Percentiles rank a stretch among this genome's conserved stretches.
phyloP scores from a whole-genome alignment of 2,329 filamentous ascomycete genomes.

The Sporothrix pseudoabietina region DNA sequence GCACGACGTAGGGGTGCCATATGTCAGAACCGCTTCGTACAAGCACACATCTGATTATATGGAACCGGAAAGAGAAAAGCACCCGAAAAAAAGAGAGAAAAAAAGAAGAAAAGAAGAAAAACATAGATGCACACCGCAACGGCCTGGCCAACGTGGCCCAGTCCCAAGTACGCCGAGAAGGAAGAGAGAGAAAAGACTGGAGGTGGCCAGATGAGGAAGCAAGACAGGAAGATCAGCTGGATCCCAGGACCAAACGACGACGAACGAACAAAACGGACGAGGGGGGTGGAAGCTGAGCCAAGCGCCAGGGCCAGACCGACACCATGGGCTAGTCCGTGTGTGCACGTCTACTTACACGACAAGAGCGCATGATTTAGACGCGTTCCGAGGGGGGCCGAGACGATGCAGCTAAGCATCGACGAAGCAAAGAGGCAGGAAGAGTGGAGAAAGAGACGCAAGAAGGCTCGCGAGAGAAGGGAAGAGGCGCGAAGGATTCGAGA shows the following conservation, averaged over 20 bases:
- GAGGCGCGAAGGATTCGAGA: slow-evolving; percentile 30
- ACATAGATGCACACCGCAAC: background rate
- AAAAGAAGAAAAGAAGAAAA: background rate
- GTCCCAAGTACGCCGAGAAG: background rate
- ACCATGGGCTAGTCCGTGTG: background rate
- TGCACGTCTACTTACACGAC: background rate
- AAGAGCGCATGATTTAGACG: slow-evolving; percentile 19
- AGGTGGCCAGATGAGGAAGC: slow-evolving; percentile 6
- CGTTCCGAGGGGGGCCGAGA: slow-evolving; percentile 1
- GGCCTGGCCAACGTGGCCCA: background rate
- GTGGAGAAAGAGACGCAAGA: slow-evolving; percentile 10
- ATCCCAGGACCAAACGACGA: background rate
- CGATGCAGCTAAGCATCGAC: background rate
- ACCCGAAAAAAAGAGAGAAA: background rate
- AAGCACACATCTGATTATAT: background rate
- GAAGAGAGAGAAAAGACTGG: background rate
- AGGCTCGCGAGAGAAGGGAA: slow-evolving; percentile 15
- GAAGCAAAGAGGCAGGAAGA: slow-evolving; percentile 1
- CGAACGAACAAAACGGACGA: background rate
- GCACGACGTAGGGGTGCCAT: background rate
- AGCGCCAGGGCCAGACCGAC: slow-evolving; percentile 24
- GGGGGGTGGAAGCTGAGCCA: background rate
- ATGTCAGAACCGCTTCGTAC: background rate
- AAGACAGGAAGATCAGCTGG: slow-evolving; percentile 7
- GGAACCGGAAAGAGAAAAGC: background rate